Base-by-base conservation (phyloP, 148 eudicot species). In the Polygonum maritimum region DNA sequence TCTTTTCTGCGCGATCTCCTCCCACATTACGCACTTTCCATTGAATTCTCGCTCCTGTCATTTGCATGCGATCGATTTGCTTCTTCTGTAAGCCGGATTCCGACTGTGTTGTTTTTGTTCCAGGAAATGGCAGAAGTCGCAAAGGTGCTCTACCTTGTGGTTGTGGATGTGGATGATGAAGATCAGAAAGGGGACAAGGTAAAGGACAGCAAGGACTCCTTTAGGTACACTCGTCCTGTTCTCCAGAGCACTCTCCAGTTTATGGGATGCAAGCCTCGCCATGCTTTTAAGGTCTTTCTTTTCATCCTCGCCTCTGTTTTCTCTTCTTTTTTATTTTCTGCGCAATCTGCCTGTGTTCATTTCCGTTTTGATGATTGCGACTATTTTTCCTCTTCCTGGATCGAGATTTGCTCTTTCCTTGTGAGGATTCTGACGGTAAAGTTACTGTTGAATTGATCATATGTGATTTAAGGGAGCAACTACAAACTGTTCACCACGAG, bases 261-360 rank as follows among this genome's bases (percentile, higher is more conserved):
- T 77, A 95, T 95, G 97, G 97, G 98, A 10, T 95, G 98, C 82
- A 95, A 95, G 84, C 89, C 98, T 78, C 93, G 97, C 22, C 98
- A 95, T 77, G 94, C 98, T 38, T 95, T 95, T 76, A 95, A 95
- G 96, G 98, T 94, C 31, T 71, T 26, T 22, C 7, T 19, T 21
- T 40, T 40, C 52, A 19, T 70, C 33, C 21, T 7, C 10, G 7
- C 9, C 70, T 26, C 39, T 63, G 8, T 63, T 22, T 6, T 63
- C 39, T 33, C 45, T 13, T 26, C 31, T 26, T 26, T 26, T 26
- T 26, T 26, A 1, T 26, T 3, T 26, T 12, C 1, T 69, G 10
- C 45, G 38, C 26, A 38, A 7, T 69, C 15, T 36, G 15, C 47
- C 36, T n/a, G 19, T 69, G 26, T 39, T 35, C n/a, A n/a, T 36